These are phyloP conservation scores for Flaveria ramosissima DNA, from an alignment of 129 eudicot genomes.

Conservation along the genomic window DNA sequence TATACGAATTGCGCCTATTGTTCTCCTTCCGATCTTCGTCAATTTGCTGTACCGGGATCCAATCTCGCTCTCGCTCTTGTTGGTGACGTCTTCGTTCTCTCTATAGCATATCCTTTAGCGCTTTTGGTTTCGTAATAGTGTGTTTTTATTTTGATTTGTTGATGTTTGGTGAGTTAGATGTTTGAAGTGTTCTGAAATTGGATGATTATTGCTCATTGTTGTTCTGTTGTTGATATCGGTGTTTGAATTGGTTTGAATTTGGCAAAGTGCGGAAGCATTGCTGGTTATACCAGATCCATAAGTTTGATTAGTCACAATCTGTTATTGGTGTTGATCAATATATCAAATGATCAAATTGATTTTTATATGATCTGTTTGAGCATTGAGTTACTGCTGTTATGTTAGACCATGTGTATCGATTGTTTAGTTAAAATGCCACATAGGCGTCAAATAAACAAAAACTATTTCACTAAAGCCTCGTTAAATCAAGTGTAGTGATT, in stretches of 20 bases:
- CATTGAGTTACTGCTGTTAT: conserved; percentile 7
- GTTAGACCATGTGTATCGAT: no score
- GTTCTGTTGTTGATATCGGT: conserved; percentile 5
- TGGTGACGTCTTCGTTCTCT: conserved; percentile 71
- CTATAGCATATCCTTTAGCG: conserved; percentile 71
- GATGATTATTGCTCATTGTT: not conserved
- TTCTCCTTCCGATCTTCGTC: conserved; percentile 64
- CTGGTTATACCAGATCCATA: not conserved
- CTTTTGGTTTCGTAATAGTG: not conserved
- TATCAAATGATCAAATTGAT: not conserved
- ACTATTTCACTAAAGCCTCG: no score
- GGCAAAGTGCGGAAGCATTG: not conserved
- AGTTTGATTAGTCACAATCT: not conserved
- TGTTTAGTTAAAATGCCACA: no score
- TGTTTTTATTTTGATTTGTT: not conserved
- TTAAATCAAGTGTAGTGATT: no score
- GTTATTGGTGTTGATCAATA: conserved; percentile 3
- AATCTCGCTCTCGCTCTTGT: conserved; percentile 57
- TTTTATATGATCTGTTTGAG: conserved; percentile 10
- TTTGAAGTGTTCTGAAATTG: conserved; percentile 2
- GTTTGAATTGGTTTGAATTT: not conserved
- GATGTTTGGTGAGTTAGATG: conserved; percentile 6
- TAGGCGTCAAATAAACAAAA: no score
- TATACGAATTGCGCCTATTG: conserved; percentile 73
- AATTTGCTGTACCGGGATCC: conserved; percentile 68